Base-by-base conservation (phyloP, 257 asterid genomes). In the Misopates orontium region DNA sequence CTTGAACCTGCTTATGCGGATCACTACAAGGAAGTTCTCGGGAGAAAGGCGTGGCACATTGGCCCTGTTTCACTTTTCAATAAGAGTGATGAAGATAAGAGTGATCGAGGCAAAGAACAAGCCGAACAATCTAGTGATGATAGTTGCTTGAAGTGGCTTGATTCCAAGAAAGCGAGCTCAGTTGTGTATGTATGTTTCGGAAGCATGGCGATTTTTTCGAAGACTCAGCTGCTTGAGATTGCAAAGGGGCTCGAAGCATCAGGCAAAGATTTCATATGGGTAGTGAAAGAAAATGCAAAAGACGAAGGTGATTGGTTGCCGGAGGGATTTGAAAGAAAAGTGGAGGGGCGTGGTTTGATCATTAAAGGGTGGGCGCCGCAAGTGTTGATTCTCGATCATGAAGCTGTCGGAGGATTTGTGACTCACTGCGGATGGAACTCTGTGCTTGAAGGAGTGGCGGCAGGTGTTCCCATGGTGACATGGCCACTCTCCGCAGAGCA, bases 351-450 rank as follows among this genome's bases (percentile, higher is more conserved):
- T 3, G 82, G 82, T 0, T 1, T 80, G 71, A 54, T 80, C 11
- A 55, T 76, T 44, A 55, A 52, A 3, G 80, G 76, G 10, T 80
- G 82, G 85, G 85, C 68, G 5, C 80, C 78, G 13, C 81, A 77
- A 28, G 75, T 77, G 4, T 55, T 40, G 44, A 76, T 76, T 16
- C 77, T 79, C 4, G 82, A 73, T 1, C 82, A 79, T 18, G 71
- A 53, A 17, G 75, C 84, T 0, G 71, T 76, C 0, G 82, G 84
- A 1, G 83, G 83, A 9, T 81, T 81, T 36, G 44, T 81, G 5
- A 75, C 83, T 1, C 85, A 81, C 67, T 81, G 81, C 4, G 85
- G 85, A 24, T 81, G 83, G 83, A 81, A 78, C 40, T 75, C 82
- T 4, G 0, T 75, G 74, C 64, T 73, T 0, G 83, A 78, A 24